Conservation (phyloP, 169 alveolate species). For the Babesia ovis region DNA sequence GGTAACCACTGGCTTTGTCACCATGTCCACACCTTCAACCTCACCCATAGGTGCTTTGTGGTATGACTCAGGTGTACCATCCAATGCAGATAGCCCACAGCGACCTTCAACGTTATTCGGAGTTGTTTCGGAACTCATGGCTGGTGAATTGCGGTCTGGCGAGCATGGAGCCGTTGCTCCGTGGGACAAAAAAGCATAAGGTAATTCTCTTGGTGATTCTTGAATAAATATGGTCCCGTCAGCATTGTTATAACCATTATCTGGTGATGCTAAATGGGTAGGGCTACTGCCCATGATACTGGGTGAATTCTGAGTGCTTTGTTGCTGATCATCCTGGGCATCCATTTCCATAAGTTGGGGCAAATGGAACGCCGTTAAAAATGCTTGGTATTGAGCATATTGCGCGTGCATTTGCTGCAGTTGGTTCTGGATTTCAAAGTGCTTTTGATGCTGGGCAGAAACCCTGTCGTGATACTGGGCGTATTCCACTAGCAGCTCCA, state of each 20-base stretch:
- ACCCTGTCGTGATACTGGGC: slow-evolving; percentile 22
- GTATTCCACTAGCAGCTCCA: slow-evolving; percentile 10
- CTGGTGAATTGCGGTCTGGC: slow-evolving; percentile 1
- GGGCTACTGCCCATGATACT: background rate
- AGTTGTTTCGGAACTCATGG: slow-evolving; percentile 14
- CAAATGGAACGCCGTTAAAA: background rate
- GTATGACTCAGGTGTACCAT: background rate
- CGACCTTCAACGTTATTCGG: slow-evolving; percentile 7
- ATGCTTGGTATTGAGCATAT: slow-evolving; percentile 6
- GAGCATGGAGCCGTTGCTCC: slow-evolving; percentile 14
- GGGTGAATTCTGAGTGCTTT: background rate
- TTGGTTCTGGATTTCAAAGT: background rate
- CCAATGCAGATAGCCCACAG: background rate
- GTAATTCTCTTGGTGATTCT: background rate
- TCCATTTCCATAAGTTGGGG: background rate
- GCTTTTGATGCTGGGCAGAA: background rate
- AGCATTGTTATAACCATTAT: background rate
- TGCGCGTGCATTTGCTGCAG: slow-evolving; percentile 11
- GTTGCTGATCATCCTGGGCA: background rate
- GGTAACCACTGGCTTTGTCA: background rate
- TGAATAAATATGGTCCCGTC: background rate
- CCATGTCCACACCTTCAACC: background rate
- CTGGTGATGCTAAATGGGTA: background rate
- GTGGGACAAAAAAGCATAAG: background rate
- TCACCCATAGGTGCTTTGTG: background rate